phyloP scores from a whole-genome alignment of 2,329 filamentous ascomycete species.

The Gremmenia infestans region DNA sequence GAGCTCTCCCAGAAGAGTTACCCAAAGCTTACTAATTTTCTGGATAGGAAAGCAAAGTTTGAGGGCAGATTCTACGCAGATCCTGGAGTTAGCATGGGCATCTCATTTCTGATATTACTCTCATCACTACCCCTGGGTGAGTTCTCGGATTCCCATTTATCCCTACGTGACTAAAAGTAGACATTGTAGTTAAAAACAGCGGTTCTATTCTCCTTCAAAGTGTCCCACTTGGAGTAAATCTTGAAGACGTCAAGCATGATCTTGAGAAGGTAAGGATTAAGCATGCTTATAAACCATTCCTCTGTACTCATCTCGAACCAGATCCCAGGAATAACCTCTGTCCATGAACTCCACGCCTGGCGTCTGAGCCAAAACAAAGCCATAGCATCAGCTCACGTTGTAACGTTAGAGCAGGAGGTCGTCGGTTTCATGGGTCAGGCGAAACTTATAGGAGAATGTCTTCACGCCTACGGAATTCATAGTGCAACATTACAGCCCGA shows the following conservation, averaged over 20 bases:
- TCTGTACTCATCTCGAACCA: slow-evolving; percentile 29
- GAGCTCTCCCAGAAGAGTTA: too few species aligned
- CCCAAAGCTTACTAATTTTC: too few species aligned
- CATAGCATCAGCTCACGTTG: slow-evolving; percentile 65
- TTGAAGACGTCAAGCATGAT: slow-evolving; percentile 62
- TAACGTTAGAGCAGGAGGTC: slow-evolving; percentile 54
- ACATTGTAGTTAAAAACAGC: slow-evolving; percentile 43
- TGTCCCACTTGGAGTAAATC: slow-evolving; percentile 53
- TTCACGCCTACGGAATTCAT: slow-evolving; percentile 70
- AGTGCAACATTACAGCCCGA: slow-evolving; percentile 68
- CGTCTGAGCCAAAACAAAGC: slow-evolving; percentile 64
- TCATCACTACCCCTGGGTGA: slow-evolving; percentile 53
- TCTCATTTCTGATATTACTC: slow-evolving; percentile 66
- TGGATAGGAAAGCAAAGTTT: slow-evolving; percentile 40
- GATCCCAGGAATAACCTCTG: slow-evolving; percentile 60
- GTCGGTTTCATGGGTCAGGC: slow-evolving; percentile 55
- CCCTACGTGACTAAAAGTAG: not conserved
- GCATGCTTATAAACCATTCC: not conserved
- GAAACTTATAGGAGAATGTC: slow-evolving; percentile 59
- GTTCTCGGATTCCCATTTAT: not conserved
- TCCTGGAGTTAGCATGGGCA: slow-evolving; percentile 62
- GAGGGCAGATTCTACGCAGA: slow-evolving; percentile 64
- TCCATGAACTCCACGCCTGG: slow-evolving; percentile 74
- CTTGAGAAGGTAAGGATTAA: slow-evolving; percentile 52
- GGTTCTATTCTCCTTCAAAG: slow-evolving; percentile 65